Conservation (phyloP, 1,284 basidiomycete species). For the Ceratobasidium theobromae region DNA sequence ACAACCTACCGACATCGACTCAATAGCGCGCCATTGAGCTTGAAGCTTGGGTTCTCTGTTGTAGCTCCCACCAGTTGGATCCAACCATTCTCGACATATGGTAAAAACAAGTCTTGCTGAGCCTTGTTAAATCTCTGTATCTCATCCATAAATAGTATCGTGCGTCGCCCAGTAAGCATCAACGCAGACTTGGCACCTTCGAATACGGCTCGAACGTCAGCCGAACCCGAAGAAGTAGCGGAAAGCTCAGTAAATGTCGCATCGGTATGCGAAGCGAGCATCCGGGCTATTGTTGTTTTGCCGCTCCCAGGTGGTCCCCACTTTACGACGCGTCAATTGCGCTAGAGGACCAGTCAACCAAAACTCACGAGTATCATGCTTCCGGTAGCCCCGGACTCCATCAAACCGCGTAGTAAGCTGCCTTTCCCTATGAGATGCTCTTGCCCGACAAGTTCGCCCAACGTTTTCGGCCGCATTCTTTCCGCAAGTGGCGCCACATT, state of each 20-base stretch:
- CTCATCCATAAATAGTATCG: slow-evolving; percentile 81
- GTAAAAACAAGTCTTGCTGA: slow-evolving; percentile 79
- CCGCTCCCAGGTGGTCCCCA: slow-evolving; percentile 78
- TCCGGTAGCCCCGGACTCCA: slow-evolving; percentile 54
- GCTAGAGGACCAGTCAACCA: background rate
- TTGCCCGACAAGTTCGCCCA: slow-evolving; percentile 72
- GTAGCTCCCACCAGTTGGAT: slow-evolving; percentile 86
- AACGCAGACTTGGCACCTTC: slow-evolving; percentile 78
- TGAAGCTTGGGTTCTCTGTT: slow-evolving; percentile 92
- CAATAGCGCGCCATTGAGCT: slow-evolving; percentile 72
- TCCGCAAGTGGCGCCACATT: slow-evolving; percentile 61
- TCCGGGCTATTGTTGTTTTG: slow-evolving; percentile 77
- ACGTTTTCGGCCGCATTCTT: slow-evolving; percentile 57
- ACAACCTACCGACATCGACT: slow-evolving; percentile 72
- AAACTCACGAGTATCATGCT: slow-evolving; percentile 54
- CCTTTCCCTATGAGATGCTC: slow-evolving; percentile 57
- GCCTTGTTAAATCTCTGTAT: slow-evolving; percentile 86
- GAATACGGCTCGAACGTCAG: slow-evolving; percentile 77
- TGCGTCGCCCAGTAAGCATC: slow-evolving; percentile 67
- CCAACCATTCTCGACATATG: slow-evolving; percentile 76
- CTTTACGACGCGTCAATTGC: slow-evolving; percentile 32
- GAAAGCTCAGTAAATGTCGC: slow-evolving; percentile 75
- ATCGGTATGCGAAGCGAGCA: slow-evolving; percentile 62
- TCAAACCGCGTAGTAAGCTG: slow-evolving; percentile 55
- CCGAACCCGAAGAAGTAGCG: slow-evolving; percentile 71